Evolutionary conservation across 1,284 basidiomycete species (phyloP), one percentile per base, ranked within the genome.

Genomic region (Neolentinus lepideus): DNA sequence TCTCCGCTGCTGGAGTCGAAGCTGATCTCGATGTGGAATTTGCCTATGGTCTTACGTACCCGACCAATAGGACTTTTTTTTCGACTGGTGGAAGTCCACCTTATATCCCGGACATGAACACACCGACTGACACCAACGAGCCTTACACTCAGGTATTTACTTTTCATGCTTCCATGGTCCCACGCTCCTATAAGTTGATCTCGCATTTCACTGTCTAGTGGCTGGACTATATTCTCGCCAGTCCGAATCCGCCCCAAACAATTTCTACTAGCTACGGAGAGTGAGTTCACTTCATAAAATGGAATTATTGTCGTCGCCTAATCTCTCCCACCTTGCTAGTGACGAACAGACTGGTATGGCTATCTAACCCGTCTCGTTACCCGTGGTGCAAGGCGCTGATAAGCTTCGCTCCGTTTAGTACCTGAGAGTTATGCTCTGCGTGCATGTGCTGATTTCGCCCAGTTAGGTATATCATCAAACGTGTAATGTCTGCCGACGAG

Each of bases 21-120:
- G 89, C 88, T 12, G 78, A 89, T 62, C 69, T 92, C 58, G 90
- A 88, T 66, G 77, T 73, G 6, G 86, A 84, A 65, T 87, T 79
- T 70, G 85, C 76, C 1, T 84, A 80, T 59, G 86, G 85, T 24
- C 57, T 88, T 25, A 73, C 83, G 0, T 76, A 75, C 58, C 70
- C 71, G 22, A 75, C 72, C 31, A 75, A 69, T 56, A 76, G 69
- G 6, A 81, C 73, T 10, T 85, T 82, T 64, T 88, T 69, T 65
- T 80, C 84, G 9, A 87, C 83, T n/a, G 80, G 69, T 45, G 84
- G 80, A 21, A 67, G 66, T 2, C 81, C 84, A 2, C 83, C 85
- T 6, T 86, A 79, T 69, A 72, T 66, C n/a, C 75, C 82, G 1
- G 83, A 85, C 58, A 46, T 56, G 56, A 57, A 47, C 0, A 66